These are phyloP conservation scores for Boeremia exigua DNA, from an alignment of 2,329 filamentous ascomycete species.

Conservation along the genomic window DNA sequence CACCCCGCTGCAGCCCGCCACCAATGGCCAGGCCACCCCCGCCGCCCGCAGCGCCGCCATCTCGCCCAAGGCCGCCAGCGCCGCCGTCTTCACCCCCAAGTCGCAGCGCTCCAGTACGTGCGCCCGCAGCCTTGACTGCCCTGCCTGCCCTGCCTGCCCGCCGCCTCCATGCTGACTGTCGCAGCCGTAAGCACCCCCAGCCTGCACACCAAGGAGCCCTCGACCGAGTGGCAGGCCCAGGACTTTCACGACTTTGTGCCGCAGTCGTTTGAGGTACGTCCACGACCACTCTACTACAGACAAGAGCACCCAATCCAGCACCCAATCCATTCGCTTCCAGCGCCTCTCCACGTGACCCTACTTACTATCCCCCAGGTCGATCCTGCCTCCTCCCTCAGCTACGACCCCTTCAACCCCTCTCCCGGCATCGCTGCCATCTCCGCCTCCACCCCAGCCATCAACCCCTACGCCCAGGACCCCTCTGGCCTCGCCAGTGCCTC, in stretches of 20 bases:
- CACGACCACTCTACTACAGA: background rate
- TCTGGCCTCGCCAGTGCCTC: slow-evolving; percentile 64
- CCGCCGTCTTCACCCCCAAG: slow-evolving; percentile 82
- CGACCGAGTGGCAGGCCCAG: slow-evolving; percentile 56
- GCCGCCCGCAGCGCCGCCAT: slow-evolving; percentile 74
- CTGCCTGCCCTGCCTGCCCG: background rate
- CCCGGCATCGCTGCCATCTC: slow-evolving; percentile 43
- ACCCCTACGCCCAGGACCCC: slow-evolving; percentile 79
- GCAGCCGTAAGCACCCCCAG: slow-evolving; percentile 52
- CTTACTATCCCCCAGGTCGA: slow-evolving; percentile 36
- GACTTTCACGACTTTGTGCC: slow-evolving; percentile 62
- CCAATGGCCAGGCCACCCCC: slow-evolving; percentile 54
- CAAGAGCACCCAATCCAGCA: background rate
- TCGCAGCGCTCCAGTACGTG: slow-evolving; percentile 53
- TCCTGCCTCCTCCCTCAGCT: slow-evolving; percentile 44
- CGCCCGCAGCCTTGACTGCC: background rate
- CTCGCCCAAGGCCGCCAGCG: slow-evolving; percentile 87
- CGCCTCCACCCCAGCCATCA: slow-evolving; percentile 49
- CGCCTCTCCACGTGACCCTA: no score
- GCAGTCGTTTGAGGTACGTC: slow-evolving; percentile 61
- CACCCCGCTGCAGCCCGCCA: slow-evolving; percentile 68
- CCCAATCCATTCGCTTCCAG: no score
- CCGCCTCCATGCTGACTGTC: slow-evolving; percentile 21
- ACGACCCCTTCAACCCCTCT: slow-evolving; percentile 53
- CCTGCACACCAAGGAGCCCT: slow-evolving; percentile 54